These are phyloP conservation scores for Diutina pseudorugosa DNA, from an alignment of 1,139 yeast species.

Conservation along the genomic window DNA sequence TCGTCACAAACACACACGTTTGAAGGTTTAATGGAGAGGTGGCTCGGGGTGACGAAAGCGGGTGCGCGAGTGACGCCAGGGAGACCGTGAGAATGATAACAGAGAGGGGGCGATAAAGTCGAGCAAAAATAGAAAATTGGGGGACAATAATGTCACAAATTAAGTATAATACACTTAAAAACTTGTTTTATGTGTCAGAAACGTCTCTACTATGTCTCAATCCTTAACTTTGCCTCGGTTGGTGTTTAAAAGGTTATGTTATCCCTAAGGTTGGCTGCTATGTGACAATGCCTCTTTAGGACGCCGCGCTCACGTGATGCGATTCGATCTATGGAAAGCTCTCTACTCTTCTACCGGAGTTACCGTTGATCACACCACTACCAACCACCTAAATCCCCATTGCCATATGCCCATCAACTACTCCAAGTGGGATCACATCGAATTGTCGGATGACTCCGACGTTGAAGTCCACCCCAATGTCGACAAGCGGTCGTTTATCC, in stretches of 20 bases:
- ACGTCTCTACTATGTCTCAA: too few species aligned
- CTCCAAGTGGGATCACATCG: slow-evolving; percentile 96
- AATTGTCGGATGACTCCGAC: slow-evolving; percentile 91
- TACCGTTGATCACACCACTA: not conserved
- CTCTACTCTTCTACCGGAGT: not conserved
- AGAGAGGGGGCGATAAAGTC: not conserved
- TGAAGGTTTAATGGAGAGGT: not conserved
- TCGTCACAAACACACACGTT: slow-evolving; percentile 7
- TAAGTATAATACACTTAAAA: too few species aligned
- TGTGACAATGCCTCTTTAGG: too few species aligned
- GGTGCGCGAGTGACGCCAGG: not conserved
- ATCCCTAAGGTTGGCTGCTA: too few species aligned
- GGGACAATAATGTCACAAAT: too few species aligned
- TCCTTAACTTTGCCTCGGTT: too few species aligned
- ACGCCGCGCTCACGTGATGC: not conserved
- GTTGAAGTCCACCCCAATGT: slow-evolving; percentile 97
- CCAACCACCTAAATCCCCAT: too few species aligned
- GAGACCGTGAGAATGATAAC: not conserved
- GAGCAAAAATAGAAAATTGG: too few species aligned
- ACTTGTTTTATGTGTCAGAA: too few species aligned
- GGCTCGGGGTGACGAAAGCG: not conserved
- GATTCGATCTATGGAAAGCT: not conserved
- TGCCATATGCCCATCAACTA: slow-evolving; percentile 73
- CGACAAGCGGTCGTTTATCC: slow-evolving; percentile 82
- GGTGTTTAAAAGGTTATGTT: too few species aligned